phyloP scores from a whole-genome alignment of 192 early-diverging fungal species.

The Coemansia sp. region DNA sequence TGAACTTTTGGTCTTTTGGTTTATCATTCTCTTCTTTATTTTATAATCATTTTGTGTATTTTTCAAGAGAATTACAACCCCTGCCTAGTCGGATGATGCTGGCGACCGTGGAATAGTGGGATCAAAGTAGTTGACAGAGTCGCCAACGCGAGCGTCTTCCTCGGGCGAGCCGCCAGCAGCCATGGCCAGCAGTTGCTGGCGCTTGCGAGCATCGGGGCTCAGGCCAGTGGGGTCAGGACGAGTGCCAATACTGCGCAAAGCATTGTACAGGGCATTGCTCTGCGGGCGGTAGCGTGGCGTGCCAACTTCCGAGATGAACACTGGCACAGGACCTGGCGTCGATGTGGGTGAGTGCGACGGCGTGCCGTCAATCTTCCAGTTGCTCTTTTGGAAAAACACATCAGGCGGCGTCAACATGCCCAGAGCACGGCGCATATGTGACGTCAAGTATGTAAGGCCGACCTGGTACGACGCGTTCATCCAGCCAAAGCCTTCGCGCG shows the following conservation, averaged over 20 bases:
- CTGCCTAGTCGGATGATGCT: too few relatives aligned
- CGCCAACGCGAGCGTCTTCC: constrained; percentile 14
- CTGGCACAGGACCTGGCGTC: constrained; percentile 36
- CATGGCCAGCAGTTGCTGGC: neutral
- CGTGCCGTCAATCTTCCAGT: constrained; percentile 44
- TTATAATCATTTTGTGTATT: too few relatives aligned
- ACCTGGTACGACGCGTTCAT: constrained; percentile 94
- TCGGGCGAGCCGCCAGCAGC: constrained; percentile 13
- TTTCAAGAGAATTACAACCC: too few relatives aligned
- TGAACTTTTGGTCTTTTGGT: too few relatives aligned
- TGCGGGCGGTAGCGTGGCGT: constrained; percentile 26
- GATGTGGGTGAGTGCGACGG: constrained; percentile 42
- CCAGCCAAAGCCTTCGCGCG: constrained; percentile 98
- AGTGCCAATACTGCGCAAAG: constrained; percentile 10
- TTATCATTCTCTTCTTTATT: too few relatives aligned
- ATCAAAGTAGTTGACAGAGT: neutral
- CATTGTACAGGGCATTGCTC: constrained; percentile 29
- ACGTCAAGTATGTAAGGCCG: constrained; percentile 73
- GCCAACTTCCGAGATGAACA: constrained; percentile 33
- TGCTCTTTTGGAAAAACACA: constrained; percentile 59
- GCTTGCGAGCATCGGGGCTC: neutral
- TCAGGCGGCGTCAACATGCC: constrained; percentile 74
- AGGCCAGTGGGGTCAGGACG: neutral
- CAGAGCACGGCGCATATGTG: constrained; percentile 71
- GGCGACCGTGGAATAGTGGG: too few relatives aligned